Base-by-base conservation (phyloP, 2,329 filamentous ascomycete genomes). In the Albifimbria verrucaria region DNA sequence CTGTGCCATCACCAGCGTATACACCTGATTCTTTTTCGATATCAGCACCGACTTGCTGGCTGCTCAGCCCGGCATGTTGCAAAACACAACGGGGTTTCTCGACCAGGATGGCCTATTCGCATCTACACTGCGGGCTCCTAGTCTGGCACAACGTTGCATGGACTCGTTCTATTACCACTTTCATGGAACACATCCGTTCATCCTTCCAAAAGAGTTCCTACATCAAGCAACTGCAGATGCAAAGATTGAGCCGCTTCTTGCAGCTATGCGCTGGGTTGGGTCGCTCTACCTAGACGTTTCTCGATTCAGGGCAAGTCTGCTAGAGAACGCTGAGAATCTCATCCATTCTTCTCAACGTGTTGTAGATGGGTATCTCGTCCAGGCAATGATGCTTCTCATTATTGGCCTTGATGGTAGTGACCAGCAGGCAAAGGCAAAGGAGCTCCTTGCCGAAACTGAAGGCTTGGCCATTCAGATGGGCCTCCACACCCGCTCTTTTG, bases 401-500 rank as follows among this genome's bases (percentile, higher is more conserved):
- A 86, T 96, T 57, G 86, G 86, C 0, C 77, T 96, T 7, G 90
- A 96, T 65, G 89, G 90, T 5, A 85, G 82, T 58, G 88, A 87
- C 62, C 81, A 92, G 58, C 85, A 88, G 43, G 80, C 83, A 23
- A 83, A 84, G 64, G 87, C 90, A 0, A 78, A 84, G 11, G 77
- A 86, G 46, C 78, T 90, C 18, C 79, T 96, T 20, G 73, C 75
- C 11, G 79, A 86, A 25, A 88, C 86, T 2, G 87, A 92, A 62
- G 78, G 84, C 11, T 69, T 93, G 46, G 89, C 91, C 2, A 72
- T 95, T 10, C 83, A 91, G 52, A 79, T 96, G 22, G 87, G 88
- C 0, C 80, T 97, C 69, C 86, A 96, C 65, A 83, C 82, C 10
- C 77, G 82, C 47, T 77, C 81, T 0, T 96, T 85, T 66, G 86